phyloP scores from a whole-genome alignment of 2,329 filamentous ascomycete species.

The Sporothrix euskadiensis region DNA sequence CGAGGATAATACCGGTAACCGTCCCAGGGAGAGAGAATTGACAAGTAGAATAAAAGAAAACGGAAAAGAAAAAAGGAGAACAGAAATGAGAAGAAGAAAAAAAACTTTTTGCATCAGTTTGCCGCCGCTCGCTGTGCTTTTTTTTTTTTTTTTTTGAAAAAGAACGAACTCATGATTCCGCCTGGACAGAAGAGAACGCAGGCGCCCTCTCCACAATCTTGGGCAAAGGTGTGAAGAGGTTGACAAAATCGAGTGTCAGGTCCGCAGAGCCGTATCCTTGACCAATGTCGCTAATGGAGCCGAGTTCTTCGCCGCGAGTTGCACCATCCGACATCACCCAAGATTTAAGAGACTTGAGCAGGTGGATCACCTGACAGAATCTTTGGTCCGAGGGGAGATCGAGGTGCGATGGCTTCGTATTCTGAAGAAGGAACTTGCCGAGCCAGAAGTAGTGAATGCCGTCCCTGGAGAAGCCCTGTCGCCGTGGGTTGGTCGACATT shows the following conservation, averaged over 20 bases:
- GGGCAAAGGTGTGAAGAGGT: constrained; percentile 65
- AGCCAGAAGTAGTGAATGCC: constrained; percentile 74
- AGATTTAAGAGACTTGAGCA: constrained; percentile 60
- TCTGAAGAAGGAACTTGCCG: constrained; percentile 64
- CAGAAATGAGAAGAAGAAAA: constrained; percentile 6
- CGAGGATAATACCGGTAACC: constrained; percentile 32
- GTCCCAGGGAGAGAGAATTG: constrained; percentile 28
- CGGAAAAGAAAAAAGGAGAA: constrained; percentile 8
- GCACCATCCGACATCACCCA: constrained; percentile 66
- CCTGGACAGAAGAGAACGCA: constrained; percentile 47
- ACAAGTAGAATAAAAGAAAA: neutral
- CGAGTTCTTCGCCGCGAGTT: constrained; percentile 65
- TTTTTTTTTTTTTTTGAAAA: no score
- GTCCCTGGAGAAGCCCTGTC: constrained; percentile 70
- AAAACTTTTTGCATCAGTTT: constrained; percentile 35
- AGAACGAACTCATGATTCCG: constrained; percentile 41
- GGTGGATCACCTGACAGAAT: constrained; percentile 60
- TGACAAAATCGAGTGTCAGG: constrained; percentile 69
- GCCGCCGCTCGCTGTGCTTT: constrained; percentile 8
- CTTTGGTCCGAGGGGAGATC: constrained; percentile 59
- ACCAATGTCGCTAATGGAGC: constrained; percentile 68
- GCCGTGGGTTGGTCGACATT: constrained; percentile 49
- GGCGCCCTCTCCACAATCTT: constrained; percentile 46
- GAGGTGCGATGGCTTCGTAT: constrained; percentile 55
- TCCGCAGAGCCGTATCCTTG: constrained; percentile 64